Percentiles rank a stretch among this genome's conserved stretches.
These are phyloP conservation scores for Blepharisma japonicum DNA, from an alignment of 73 alveolate species.

Conservation along the genomic window DNA sequence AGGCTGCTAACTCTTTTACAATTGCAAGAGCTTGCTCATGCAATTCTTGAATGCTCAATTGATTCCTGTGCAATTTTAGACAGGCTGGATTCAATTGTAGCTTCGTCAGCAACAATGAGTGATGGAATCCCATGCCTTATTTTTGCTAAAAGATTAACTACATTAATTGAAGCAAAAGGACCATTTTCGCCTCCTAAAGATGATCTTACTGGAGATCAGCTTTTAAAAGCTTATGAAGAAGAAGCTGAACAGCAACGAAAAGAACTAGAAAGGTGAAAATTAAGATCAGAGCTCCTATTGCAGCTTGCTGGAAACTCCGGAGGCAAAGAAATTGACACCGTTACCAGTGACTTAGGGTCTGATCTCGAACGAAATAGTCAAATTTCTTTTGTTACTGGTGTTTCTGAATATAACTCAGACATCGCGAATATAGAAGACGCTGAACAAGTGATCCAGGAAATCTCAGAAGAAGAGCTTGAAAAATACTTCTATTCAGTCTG, in stretches of 20 bases:
- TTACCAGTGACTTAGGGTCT: slow-evolving; percentile 10
- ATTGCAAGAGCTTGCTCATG: slow-evolving; percentile 11
- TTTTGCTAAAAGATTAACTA: neutral
- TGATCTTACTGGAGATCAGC: neutral
- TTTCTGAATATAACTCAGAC: neutral
- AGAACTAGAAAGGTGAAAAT: slow-evolving; percentile 7
- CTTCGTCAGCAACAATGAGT: neutral
- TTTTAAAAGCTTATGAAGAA: slow-evolving; percentile 14
- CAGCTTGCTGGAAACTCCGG: slow-evolving; percentile 21
- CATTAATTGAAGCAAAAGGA: neutral
- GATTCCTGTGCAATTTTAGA: slow-evolving; percentile 3
- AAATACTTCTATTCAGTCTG: neutral
- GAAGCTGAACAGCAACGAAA: slow-evolving; percentile 10
- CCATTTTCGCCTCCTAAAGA: neutral
- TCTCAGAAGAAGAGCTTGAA: slow-evolving; percentile 28
- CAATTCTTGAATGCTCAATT: slow-evolving; percentile 8
- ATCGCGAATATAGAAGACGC: slow-evolving; percentile 12
- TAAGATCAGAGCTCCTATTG: slow-evolving; percentile 8
- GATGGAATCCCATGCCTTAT: slow-evolving; percentile 17
- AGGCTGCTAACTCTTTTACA: neutral
- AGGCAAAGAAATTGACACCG: neutral
- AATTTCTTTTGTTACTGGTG: neutral
- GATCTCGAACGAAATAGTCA: neutral
- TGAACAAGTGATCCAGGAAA: slow-evolving; percentile 22
- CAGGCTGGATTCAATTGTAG: neutral